phyloP scores from a whole-genome alignment of 257 asterid species.

The Nicotiana tomentosiformis region DNA sequence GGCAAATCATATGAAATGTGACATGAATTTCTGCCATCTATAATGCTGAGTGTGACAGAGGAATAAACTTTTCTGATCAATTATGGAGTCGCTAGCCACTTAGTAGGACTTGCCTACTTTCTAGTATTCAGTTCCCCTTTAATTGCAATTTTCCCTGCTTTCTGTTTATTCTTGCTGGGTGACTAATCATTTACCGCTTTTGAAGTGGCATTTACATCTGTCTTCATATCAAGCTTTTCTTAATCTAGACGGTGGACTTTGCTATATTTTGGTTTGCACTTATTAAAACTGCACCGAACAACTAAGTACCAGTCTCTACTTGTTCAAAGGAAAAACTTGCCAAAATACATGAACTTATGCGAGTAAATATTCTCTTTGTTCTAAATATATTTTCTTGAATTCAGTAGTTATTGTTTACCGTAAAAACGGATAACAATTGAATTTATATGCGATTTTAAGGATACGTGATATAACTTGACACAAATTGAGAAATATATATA shows the following conservation, averaged over 20 bases:
- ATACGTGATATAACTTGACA: too few relatives aligned
- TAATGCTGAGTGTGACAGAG: not conserved
- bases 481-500: too few relatives aligned
- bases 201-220: not conserved
- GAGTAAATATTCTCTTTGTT: too few relatives aligned
- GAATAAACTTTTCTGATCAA: not conserved
- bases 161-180: conserved; percentile 23
- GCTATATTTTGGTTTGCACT: not conserved
- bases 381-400: not conserved
- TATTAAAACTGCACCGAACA: too few relatives aligned
- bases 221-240: not conserved
- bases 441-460: too few relatives aligned
- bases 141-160: conserved; percentile 14
- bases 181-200: conserved; percentile 16
- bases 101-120: not conserved
- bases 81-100: not conserved
- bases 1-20: conserved; percentile 6
- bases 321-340: too few relatives aligned
- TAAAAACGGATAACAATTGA: too few relatives aligned
- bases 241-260: not conserved
- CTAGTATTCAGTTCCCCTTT: not conserved
- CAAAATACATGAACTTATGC: too few relatives aligned
- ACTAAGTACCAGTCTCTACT: too few relatives aligned
- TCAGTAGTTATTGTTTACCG: not conserved
- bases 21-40: not conserved